phyloP scores from a whole-genome alignment of 2,329 filamentous ascomycete genomes.

The Alternaria infectoria region DNA sequence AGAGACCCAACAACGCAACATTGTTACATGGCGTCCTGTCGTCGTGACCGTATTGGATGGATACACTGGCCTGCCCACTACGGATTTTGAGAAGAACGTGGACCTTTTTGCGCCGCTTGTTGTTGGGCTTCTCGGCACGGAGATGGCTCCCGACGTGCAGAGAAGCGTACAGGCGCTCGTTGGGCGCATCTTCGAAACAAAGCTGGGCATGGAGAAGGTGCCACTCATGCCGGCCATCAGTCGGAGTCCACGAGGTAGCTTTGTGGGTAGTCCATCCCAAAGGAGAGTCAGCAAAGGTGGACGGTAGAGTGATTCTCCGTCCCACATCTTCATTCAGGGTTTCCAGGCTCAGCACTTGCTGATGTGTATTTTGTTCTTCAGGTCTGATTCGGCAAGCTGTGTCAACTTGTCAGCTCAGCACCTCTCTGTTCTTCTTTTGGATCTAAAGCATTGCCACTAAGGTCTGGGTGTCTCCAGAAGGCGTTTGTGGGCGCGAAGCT shows the following conservation, averaged over 20 bases:
- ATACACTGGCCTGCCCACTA: slow-evolving; percentile 80
- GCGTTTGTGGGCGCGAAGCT: neutral
- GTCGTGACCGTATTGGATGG: slow-evolving; percentile 97
- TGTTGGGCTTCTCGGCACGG: slow-evolving; percentile 81
- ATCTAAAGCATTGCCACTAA: neutral
- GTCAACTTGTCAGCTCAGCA: neutral
- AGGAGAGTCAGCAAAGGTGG: slow-evolving; percentile 16
- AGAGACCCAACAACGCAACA: slow-evolving; percentile 95
- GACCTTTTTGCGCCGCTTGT: slow-evolving; percentile 84
- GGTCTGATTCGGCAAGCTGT: neutral
- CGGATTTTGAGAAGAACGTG: slow-evolving; percentile 81
- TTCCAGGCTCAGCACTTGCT: neutral
- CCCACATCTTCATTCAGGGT: neutral
- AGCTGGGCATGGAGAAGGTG: slow-evolving; percentile 28
- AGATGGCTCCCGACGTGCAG: slow-evolving; percentile 80
- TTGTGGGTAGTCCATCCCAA: slow-evolving; percentile 26
- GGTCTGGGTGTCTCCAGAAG: neutral
- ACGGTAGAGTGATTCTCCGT: slow-evolving; percentile 3
- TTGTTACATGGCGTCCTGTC: slow-evolving; percentile 94
- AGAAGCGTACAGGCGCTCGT: slow-evolving; percentile 78
- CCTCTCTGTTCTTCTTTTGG: neutral
- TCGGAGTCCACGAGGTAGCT: slow-evolving; percentile 32
- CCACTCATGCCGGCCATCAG: slow-evolving; percentile 30
- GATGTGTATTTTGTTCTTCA: neutral
- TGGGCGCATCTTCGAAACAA: slow-evolving; percentile 76